These are phyloP conservation scores for Aspergillus latus DNA, from an alignment of 2,329 filamentous ascomycete genomes.

Conservation along the genomic window DNA sequence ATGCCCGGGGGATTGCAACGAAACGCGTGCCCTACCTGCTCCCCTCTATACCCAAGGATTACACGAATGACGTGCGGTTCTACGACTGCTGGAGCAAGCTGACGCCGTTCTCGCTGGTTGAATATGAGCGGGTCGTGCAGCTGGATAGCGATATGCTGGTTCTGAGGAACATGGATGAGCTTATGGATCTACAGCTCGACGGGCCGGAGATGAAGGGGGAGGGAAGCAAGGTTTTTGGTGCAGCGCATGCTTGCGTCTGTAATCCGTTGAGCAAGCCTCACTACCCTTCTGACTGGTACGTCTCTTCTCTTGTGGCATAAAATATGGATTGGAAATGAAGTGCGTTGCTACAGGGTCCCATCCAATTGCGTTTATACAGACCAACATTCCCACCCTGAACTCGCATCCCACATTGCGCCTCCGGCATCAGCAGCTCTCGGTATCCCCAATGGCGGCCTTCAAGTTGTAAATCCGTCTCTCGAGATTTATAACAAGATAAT, in stretches of 20 bases:
- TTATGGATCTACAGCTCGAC: constrained; percentile 80
- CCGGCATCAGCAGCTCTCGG: constrained; percentile 52
- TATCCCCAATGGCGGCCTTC: constrained; percentile 63
- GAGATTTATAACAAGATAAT: constrained; percentile 55
- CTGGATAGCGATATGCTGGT: constrained; percentile 89
- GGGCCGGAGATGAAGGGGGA: constrained; percentile 38
- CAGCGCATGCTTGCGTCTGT: constrained; percentile 22
- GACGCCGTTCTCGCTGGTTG: constrained; percentile 69
- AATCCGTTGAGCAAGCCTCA: constrained; percentile 21
- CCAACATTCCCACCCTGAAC: constrained; percentile 47
- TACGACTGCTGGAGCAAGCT: constrained; percentile 91
- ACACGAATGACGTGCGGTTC: constrained; percentile 76
- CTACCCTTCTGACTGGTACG: constrained; percentile 40
- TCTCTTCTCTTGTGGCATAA: background rate
- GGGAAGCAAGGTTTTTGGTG: constrained; percentile 56
- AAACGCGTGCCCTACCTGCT: constrained; percentile 72
- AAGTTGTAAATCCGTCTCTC: constrained; percentile 60
- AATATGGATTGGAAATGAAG: too few species aligned
- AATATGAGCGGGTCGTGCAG: constrained; percentile 78
- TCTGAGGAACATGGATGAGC: constrained; percentile 81
- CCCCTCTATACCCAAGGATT: constrained; percentile 66
- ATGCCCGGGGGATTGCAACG: constrained; percentile 66
- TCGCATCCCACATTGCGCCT: constrained; percentile 44
- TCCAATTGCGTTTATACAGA: constrained; percentile 62
- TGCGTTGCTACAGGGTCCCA: constrained; percentile 37